phyloP scores from a whole-genome alignment of 2,329 filamentous ascomycete genomes.

The Talaromyces verruculosus region DNA sequence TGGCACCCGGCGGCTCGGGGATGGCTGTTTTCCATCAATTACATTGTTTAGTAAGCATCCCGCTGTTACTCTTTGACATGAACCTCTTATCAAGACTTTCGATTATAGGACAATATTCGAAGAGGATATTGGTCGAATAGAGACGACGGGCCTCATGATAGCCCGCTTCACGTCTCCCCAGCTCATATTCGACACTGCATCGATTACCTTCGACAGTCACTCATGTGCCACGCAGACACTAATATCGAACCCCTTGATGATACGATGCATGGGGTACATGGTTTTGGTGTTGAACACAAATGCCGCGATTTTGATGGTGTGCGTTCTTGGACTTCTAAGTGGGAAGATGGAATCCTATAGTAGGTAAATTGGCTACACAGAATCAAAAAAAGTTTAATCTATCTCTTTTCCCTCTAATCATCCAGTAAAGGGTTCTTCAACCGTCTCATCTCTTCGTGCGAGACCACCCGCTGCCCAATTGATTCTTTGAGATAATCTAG shows the following conservation, averaged over 20 bases:
- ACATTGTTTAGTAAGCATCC: not conserved
- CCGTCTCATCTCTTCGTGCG: slow-evolving; percentile 7
- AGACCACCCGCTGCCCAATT: slow-evolving; percentile 1
- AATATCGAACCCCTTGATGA: not conserved
- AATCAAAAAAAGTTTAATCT: not conserved
- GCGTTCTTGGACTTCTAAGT: not conserved
- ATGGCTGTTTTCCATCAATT: slow-evolving; percentile 18
- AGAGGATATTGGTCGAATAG: not conserved
- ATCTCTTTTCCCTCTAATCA: not conserved
- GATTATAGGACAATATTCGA: not conserved
- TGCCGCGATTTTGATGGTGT: slow-evolving; percentile 1
- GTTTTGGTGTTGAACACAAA: not conserved
- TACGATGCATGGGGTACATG: not conserved
- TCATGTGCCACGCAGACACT: slow-evolving; percentile 12
- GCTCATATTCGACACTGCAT: slow-evolving; percentile 14
- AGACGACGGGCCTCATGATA: not conserved
- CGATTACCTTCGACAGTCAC: slow-evolving; percentile 11
- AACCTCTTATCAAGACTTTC: not conserved
- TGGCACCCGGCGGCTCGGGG: slow-evolving; percentile 4
- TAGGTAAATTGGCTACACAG: not conserved
- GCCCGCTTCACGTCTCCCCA: not conserved
- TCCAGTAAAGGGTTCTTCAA: not conserved
- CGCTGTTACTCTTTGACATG: not conserved
- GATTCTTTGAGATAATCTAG: slow-evolving; percentile 11
- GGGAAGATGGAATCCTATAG: not conserved